A percentile compares a stretch with the other conserved stretches of the same genome.
Conservation (phyloP, 345 rosid genomes). For the Psidium friedrichsthalianum region DNA sequence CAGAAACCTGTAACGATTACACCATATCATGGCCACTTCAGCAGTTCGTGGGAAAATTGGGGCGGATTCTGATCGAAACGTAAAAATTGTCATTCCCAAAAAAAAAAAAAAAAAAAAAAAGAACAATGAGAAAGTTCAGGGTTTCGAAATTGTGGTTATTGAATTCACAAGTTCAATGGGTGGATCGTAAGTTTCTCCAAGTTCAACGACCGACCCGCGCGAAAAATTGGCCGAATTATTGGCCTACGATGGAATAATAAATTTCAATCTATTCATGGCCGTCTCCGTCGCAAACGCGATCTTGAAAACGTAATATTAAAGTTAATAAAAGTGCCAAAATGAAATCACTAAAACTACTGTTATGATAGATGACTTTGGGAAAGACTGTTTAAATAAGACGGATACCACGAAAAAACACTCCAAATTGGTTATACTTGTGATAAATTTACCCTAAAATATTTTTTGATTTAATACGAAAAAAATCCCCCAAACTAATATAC, state of each 20-base stretch:
- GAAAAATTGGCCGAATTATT: not conserved
- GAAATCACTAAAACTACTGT: not conserved
- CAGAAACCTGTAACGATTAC: not conserved
- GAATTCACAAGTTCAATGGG: not conserved
- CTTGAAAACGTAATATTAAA: not conserved
- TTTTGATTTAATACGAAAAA: too few relatives aligned
- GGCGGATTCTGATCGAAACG: not conserved
- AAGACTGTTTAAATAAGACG: not conserved
- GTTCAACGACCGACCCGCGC: not conserved
- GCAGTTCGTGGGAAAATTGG: not conserved
- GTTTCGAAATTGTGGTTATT: not conserved
- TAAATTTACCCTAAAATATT: too few relatives aligned
- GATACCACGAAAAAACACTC: too few relatives aligned
- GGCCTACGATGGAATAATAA: not conserved
- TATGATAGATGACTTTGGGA: not conserved
- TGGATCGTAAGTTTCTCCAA: not conserved
- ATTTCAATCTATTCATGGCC: not conserved
- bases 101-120: not conserved
- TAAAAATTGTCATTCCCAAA: not conserved
- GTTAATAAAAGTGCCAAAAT: not conserved
- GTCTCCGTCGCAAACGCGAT: not conserved
- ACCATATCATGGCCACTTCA: not conserved
- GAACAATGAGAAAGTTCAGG: not conserved
- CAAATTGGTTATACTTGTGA: too few relatives aligned
- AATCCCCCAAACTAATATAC: too few relatives aligned